A percentile compares a stretch with the other conserved stretches of the same genome.
These are phyloP conservation scores for Cylindrotheca closterium DNA, from an alignment of 108 stramenopile genomes.

Conservation along the genomic window DNA sequence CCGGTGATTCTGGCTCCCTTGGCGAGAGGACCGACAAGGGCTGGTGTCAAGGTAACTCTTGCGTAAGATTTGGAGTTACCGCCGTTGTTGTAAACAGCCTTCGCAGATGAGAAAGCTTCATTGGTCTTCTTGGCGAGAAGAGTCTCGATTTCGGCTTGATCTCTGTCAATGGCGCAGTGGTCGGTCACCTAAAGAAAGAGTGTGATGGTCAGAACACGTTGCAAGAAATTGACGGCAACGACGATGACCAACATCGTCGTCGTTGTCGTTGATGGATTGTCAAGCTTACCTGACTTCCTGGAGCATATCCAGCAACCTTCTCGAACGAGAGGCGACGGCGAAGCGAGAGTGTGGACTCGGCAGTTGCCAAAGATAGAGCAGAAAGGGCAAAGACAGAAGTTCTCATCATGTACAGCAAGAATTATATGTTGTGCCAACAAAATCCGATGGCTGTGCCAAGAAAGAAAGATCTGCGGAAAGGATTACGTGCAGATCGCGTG, in stretches of 20 bases:
- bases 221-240: background rate
- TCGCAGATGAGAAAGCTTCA: slow-evolving; percentile 23
- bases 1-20: slow-evolving; percentile 43
- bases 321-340: slow-evolving; percentile 34
- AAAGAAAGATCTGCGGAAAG: no score
- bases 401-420: no score
- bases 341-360: background rate
- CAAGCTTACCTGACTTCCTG: slow-evolving; percentile 56
- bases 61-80: slow-evolving; percentile 70
- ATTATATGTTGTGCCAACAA: no score
- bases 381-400: background rate
- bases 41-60: slow-evolving; percentile 33
- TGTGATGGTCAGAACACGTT: background rate
- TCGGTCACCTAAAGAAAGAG: background rate
- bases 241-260: background rate
- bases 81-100: slow-evolving; percentile 59
- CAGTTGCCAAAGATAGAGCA: slow-evolving; percentile 2
- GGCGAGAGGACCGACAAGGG: slow-evolving; percentile 25
- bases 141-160: slow-evolving; percentile 63
- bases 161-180: slow-evolving; percentile 58
- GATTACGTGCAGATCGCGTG: no score
- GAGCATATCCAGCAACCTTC: slow-evolving; percentile 63
- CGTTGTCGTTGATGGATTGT: background rate
- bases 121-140: slow-evolving; percentile 28
- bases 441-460: no score